phyloP scores from a whole-genome alignment of 208 protist species.

The Leishmania tarentolae region DNA sequence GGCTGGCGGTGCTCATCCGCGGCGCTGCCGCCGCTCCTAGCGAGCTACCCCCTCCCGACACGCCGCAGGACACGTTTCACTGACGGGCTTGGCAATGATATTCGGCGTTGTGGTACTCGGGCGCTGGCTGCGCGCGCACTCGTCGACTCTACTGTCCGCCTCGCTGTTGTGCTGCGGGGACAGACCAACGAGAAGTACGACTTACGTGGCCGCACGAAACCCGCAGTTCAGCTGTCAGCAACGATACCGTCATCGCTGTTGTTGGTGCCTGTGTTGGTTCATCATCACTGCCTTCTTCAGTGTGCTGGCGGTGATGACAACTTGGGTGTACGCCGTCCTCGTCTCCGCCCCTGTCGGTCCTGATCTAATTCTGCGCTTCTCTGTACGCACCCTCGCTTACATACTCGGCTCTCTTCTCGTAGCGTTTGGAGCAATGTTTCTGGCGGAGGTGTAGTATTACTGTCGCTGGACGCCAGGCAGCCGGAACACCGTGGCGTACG shows the following conservation, averaged over 20 bases:
- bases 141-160: background rate
- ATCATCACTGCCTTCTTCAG: constrained; percentile 43
- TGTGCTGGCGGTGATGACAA: constrained; percentile 59
- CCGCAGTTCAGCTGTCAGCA: background rate
- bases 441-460: constrained; percentile 58
- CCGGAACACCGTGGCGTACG: constrained; percentile 78
- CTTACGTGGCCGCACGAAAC: background rate
- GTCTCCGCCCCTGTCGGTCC: constrained; percentile 80
- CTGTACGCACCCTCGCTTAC: constrained; percentile 27
- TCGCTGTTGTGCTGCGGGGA: background rate
- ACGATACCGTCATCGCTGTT: background rate
- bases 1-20: constrained; percentile 47
- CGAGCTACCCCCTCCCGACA: constrained; percentile 73
- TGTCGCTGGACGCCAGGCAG: constrained; percentile 39
- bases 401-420: constrained; percentile 26
- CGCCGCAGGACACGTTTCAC: constrained; percentile 74
- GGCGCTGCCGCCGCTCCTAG: constrained; percentile 52
- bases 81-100: constrained; percentile 90
- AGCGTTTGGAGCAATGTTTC: constrained; percentile 22
- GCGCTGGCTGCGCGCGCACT: constrained; percentile 59
- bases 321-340: constrained; percentile 93
- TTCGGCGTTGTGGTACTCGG: constrained; percentile 65
- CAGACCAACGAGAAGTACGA: background rate
- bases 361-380: constrained; percentile 62
- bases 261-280: background rate